Conservation (phyloP, 345 rosid genomes). For the Geranium rotundifolium region DNA sequence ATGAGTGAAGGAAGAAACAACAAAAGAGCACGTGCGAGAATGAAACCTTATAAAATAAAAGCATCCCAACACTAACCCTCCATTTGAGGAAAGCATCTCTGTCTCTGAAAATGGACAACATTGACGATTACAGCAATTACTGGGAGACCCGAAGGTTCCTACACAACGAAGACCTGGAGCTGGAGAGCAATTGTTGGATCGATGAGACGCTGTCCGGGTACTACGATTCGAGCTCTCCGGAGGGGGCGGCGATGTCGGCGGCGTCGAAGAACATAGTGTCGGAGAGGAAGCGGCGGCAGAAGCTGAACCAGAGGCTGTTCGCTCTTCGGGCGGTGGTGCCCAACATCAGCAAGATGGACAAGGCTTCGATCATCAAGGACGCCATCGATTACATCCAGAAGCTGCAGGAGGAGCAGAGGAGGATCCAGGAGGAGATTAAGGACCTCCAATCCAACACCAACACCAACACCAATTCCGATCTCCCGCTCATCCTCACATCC, state of each 20-base stretch:
- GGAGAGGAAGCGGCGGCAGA: conserved; percentile 82
- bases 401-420: conserved; percentile 62
- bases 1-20: too few species aligned
- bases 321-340: conserved; percentile 95
- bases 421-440: conserved; percentile 52
- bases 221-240: conserved; percentile 93
- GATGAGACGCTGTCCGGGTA: conserved; percentile 30
- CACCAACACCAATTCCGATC: conserved; percentile 11
- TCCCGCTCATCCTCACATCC: conserved; percentile 43
- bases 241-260: conserved; percentile 58
- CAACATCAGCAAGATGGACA: conserved; percentile 97
- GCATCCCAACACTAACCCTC: too few species aligned
- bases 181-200: conserved; percentile 3
- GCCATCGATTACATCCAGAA: conserved; percentile 85
- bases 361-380: conserved; percentile 91
- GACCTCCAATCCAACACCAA: conserved; percentile 51
- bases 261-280: conserved; percentile 85
- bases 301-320: conserved; percentile 76
- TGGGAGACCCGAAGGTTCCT: conserved; percentile 56
- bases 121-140: conserved; percentile 42
- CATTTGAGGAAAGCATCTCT: conserved; percentile 1
- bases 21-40: not conserved
- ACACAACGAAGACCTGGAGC: conserved; percentile 38
- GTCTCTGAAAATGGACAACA: conserved; percentile 15
- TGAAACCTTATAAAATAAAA: too few species aligned